Evolutionary conservation across 495 filamentous ascomycete species (phyloP).

Genomic region (Friedmanniomyces simplex): DNA sequence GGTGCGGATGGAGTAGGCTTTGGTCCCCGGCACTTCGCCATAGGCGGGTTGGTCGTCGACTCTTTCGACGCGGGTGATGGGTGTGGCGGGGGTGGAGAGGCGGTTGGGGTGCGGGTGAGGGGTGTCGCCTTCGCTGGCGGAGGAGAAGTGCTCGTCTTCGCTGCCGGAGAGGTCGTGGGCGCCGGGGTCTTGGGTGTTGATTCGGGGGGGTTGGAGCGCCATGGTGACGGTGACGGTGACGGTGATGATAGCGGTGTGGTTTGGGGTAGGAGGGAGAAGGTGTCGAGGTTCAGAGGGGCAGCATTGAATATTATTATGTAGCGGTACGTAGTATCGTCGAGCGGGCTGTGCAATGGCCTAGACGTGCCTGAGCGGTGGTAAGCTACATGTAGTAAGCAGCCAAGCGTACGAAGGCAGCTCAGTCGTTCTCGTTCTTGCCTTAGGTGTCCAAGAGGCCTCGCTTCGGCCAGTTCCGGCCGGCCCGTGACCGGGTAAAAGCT

Average conservation of each 20-base stretch:
- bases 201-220: slow-evolving; percentile 21
- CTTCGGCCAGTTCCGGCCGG: no score
- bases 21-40: slow-evolving; percentile 54
- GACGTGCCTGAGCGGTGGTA: no score
- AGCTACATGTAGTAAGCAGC: no score
- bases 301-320: no score
- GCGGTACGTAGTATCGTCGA: no score
- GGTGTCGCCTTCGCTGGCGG: slow-evolving; percentile 62
- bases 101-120: slow-evolving; percentile 14
- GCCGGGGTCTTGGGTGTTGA: slow-evolving; percentile 61
- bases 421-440: no score
- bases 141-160: slow-evolving; percentile 74
- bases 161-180: slow-evolving; percentile 62
- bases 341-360: background rate
- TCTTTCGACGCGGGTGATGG: slow-evolving; percentile 49
- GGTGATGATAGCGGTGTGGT: background rate
- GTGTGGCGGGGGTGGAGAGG: slow-evolving; percentile 45
- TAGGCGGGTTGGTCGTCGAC: slow-evolving; percentile 46
- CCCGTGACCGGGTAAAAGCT: no score
- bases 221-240: slow-evolving; percentile 7
- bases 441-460: no score
- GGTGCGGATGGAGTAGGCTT: slow-evolving; percentile 45
- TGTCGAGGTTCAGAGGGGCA: background rate
- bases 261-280: background rate
- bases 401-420: no score